Evolutionary conservation across 1,139 yeast species (phyloP).

Genomic region (Casaregolazyma lundiana): DNA sequence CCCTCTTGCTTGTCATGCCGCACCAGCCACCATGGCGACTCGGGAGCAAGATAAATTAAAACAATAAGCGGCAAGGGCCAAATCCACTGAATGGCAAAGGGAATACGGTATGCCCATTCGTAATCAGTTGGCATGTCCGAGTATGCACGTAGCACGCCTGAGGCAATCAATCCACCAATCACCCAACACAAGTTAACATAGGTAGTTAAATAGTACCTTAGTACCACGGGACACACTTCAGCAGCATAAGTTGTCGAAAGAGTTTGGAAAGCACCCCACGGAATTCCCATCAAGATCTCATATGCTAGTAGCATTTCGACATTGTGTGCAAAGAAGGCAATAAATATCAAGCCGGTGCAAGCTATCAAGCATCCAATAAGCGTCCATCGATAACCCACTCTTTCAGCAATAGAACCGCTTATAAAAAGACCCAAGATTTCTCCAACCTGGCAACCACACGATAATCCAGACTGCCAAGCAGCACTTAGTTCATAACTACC

Average conservation of each 20-base stretch:
- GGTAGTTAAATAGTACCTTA: constrained; percentile 29
- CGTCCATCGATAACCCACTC: constrained; percentile 39
- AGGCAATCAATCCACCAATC: constrained; percentile 11
- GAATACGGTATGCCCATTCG: constrained; percentile 18
- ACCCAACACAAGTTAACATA: constrained; percentile 14
- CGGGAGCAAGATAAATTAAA: constrained; percentile 52
- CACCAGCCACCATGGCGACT: constrained; percentile 54
- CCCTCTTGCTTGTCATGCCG: constrained; percentile 35
- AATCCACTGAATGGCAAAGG: constrained; percentile 15
- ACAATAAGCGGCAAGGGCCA: constrained; percentile 33
- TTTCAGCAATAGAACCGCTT: constrained; percentile 39
- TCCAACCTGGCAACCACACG: constrained; percentile 37
- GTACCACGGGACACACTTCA: constrained; percentile 43
- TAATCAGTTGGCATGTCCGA: constrained; percentile 17
- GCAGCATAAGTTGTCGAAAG: constrained; percentile 43
- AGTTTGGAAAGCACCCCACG: constrained; percentile 45
- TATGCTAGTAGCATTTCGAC: constrained; percentile 23
- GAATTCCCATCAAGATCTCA: constrained; percentile 17
- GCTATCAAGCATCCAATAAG: constrained; percentile 33
- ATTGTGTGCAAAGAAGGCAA: constrained; percentile 40
- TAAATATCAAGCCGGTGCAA: constrained; percentile 36
- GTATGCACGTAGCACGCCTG: constrained; percentile 14
- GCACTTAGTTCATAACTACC: constrained; percentile 37
- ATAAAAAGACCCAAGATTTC: constrained; percentile 38
- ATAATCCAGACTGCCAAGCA: constrained; percentile 44